phyloP scores from a whole-genome alignment of 345 rosid genomes.

The Hibiscus syriacus region DNA sequence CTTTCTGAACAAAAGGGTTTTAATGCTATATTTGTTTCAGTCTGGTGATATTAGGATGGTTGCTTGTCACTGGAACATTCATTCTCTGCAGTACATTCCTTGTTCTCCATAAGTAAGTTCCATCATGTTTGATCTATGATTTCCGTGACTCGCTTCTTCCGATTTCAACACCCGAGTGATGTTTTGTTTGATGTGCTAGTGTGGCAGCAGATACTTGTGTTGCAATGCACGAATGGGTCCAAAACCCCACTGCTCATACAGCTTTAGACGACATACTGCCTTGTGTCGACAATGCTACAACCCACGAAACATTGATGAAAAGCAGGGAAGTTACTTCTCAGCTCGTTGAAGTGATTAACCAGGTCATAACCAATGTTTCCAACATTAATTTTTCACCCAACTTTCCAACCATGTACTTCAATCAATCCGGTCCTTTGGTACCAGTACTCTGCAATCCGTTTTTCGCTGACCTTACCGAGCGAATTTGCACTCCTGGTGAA shows the following conservation, averaged over 20 bases:
- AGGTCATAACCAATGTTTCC: slow-evolving; percentile 88
- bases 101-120: slow-evolving; percentile 79
- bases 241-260: slow-evolving; percentile 71
- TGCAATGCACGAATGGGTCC: slow-evolving; percentile 83
- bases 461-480: slow-evolving; percentile 45
- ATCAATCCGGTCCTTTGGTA: slow-evolving; percentile 86
- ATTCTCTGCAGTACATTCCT: slow-evolving; percentile 81
- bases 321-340: slow-evolving; percentile 78
- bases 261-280: slow-evolving; percentile 82
- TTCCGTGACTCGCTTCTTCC: not conserved
- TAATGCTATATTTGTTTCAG: slow-evolving; percentile 32
- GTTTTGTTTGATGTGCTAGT: slow-evolving; percentile 26
- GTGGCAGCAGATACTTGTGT: slow-evolving; percentile 83
- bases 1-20: not conserved
- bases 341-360: slow-evolving; percentile 68
- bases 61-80: slow-evolving; percentile 84
- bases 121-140: not conserved
- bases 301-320: slow-evolving; percentile 58
- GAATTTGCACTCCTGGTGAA: slow-evolving; percentile 66
- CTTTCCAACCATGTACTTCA: slow-evolving; percentile 65
- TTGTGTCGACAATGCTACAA: slow-evolving; percentile 68
- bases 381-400: slow-evolving; percentile 91
- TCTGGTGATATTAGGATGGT: slow-evolving; percentile 80
- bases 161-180: not conserved
- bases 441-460: slow-evolving; percentile 86